A percentile compares a stretch with the other conserved stretches of the same genome.
Evolutionary conservation across 2,329 filamentous ascomycete genomes (phyloP).

Genomic region (Plectosphaerella plurivora): DNA sequence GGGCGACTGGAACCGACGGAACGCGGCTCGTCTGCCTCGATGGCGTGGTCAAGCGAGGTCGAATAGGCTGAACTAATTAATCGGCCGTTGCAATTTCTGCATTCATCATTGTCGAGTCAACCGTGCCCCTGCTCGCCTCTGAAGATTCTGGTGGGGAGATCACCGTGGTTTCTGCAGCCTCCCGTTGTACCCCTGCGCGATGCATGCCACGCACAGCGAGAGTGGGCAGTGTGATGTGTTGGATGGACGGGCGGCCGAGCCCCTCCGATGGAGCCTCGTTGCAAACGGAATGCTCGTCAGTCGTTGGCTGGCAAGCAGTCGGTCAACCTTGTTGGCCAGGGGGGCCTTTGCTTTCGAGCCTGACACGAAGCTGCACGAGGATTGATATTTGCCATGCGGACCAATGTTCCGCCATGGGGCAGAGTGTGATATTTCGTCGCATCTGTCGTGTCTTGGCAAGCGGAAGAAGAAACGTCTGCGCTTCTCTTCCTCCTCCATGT

Average conservation of each 20-base stretch:
- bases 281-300: background rate
- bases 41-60: no score
- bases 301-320: background rate
- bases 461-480: no score
- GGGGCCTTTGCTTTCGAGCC: no score
- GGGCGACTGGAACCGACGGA: no score
- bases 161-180: constrained; percentile 30
- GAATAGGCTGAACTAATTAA: no score
- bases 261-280: background rate
- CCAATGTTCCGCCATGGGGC: background rate
- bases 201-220: background rate
- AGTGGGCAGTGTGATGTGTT: background rate
- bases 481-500: background rate
- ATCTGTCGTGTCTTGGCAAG: no score
- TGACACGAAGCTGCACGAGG: background rate
- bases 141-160: constrained; percentile 18
- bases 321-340: no score
- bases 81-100: background rate
- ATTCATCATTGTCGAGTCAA: constrained; percentile 29
- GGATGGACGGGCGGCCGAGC: no score
- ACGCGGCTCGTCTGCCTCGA: no score
- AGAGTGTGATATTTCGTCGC: no score
- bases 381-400: background rate
- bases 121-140: constrained; percentile 20
- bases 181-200: constrained; percentile 19